These are phyloP conservation scores for Prunus armeniaca DNA, from an alignment of 306 rosid genomes.

Conservation along the genomic window DNA sequence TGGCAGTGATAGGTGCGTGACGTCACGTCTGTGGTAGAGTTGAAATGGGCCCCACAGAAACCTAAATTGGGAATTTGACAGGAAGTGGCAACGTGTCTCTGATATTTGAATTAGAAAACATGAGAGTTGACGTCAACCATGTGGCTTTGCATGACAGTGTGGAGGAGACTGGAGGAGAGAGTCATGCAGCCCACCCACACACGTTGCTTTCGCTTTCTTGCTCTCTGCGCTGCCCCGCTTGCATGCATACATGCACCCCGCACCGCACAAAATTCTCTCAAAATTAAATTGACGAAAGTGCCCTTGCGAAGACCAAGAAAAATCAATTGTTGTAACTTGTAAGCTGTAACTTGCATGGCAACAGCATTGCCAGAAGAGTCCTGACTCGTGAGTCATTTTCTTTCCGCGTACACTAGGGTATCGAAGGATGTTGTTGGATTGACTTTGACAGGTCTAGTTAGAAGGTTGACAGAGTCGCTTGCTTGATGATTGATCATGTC, in stretches of 20 bases:
- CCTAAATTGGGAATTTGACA: background rate
- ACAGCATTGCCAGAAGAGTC: too few relatives aligned
- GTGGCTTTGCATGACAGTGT: constrained; percentile 15
- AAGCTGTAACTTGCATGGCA: too few relatives aligned
- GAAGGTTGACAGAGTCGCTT: background rate
- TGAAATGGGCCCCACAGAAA: too few relatives aligned
- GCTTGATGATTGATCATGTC: background rate
- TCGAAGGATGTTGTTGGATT: background rate
- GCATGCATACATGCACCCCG: background rate
- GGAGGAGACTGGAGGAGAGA: too few relatives aligned
- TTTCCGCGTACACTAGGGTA: too few relatives aligned
- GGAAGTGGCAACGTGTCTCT: background rate
- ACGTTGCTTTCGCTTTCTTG: background rate
- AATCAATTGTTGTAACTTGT: too few relatives aligned
- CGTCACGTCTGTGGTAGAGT: too few relatives aligned
- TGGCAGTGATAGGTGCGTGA: too few relatives aligned
- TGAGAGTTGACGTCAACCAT: constrained; percentile 12
- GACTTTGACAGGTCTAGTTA: background rate
- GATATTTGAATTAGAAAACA: background rate
- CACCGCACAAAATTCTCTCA: too few relatives aligned
- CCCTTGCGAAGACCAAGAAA: too few relatives aligned
- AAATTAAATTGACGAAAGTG: too few relatives aligned
- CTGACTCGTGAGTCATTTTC: too few relatives aligned
- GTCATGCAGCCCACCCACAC: background rate
- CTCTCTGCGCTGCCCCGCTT: background rate